A percentile compares a stretch with the other conserved stretches of the same genome.
Evolutionary conservation across 208 protist species (phyloP).

Genomic region (Wallacemonas sp.): DNA sequence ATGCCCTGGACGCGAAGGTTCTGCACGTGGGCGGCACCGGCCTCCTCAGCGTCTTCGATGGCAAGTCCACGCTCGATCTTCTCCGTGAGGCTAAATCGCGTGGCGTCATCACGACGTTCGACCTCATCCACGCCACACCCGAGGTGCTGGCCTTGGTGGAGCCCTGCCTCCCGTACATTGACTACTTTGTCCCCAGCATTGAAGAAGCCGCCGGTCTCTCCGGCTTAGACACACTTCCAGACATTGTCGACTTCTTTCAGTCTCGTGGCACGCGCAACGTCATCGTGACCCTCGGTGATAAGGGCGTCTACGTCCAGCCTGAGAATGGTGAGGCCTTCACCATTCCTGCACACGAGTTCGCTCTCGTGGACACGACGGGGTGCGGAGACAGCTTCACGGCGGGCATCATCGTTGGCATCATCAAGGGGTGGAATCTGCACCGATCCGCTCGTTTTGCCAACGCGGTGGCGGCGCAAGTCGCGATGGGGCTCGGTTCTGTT

Average conservation of each 20-base stretch:
- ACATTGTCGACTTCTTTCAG: conserved; percentile 22
- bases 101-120: conserved; percentile 22
- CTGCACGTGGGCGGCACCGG: conserved; percentile 22
- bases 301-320: conserved; percentile 16
- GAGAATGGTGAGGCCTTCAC: conserved; percentile 23
- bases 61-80: conserved; percentile 19
- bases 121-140: conserved; percentile 27
- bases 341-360: conserved; percentile 19
- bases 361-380: conserved; percentile 24
- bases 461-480: conserved; percentile 19
- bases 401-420: conserved; percentile 22
- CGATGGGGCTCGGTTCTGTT: conserved; percentile 26
- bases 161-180: conserved; percentile 22
- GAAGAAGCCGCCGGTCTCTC: conserved; percentile 20
- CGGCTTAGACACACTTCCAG: conserved; percentile 4
- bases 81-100: conserved; percentile 17
- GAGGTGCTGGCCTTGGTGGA: conserved; percentile 18
- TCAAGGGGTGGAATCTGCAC: conserved; percentile 16
- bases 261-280: conserved; percentile 15
- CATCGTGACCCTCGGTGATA: conserved; percentile 22
- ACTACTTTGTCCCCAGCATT: conserved; percentile 26
- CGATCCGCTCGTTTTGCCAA: conserved; percentile 19
- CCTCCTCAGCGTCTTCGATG: conserved; percentile 22
- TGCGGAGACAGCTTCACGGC: conserved; percentile 24
- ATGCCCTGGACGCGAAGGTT: conserved; percentile 19